Percentiles rank a stretch among this genome's conserved stretches.
phyloP scores from a whole-genome alignment of 2,329 filamentous ascomycete species.

The Apiospora arundinis region DNA sequence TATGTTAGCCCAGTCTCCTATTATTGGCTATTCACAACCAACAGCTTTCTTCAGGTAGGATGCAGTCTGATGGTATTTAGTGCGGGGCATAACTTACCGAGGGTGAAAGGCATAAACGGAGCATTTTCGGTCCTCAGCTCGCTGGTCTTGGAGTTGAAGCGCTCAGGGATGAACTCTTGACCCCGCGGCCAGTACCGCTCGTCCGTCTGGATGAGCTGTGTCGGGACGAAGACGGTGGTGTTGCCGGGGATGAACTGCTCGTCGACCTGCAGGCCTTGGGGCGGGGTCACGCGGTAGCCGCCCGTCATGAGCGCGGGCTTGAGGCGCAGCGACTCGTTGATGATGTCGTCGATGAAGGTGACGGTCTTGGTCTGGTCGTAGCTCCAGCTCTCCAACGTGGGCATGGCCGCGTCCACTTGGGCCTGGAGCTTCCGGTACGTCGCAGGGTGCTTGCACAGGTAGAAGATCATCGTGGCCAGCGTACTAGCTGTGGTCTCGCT shows the following conservation, averaged over 20 bases:
- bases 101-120: slow-evolving; percentile 33
- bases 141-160: slow-evolving; percentile 30
- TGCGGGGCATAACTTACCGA: slow-evolving; percentile 25
- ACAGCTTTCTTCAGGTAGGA: background rate
- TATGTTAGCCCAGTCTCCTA: background rate
- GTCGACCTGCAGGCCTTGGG: slow-evolving; percentile 39
- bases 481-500: slow-evolving; percentile 45
- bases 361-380: slow-evolving; percentile 38
- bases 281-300: slow-evolving; percentile 45
- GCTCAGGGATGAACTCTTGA: slow-evolving; percentile 33
- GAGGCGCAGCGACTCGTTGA: slow-evolving; percentile 40
- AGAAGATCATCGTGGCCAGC: slow-evolving; percentile 39
- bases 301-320: slow-evolving; percentile 45
- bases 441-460: slow-evolving; percentile 39
- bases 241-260: slow-evolving; percentile 41
- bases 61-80: background rate
- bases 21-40: background rate
- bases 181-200: slow-evolving; percentile 28
- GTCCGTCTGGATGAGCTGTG: slow-evolving; percentile 36
- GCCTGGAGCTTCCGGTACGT: slow-evolving; percentile 39
- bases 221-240: slow-evolving; percentile 34
- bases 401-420: slow-evolving; percentile 39
- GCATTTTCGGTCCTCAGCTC: slow-evolving; percentile 33
- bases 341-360: slow-evolving; percentile 43
- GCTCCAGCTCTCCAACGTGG: slow-evolving; percentile 35